Base-by-base conservation (phyloP, 768 basidiomycete species). In the Boletus rufocinnamomeus region DNA sequence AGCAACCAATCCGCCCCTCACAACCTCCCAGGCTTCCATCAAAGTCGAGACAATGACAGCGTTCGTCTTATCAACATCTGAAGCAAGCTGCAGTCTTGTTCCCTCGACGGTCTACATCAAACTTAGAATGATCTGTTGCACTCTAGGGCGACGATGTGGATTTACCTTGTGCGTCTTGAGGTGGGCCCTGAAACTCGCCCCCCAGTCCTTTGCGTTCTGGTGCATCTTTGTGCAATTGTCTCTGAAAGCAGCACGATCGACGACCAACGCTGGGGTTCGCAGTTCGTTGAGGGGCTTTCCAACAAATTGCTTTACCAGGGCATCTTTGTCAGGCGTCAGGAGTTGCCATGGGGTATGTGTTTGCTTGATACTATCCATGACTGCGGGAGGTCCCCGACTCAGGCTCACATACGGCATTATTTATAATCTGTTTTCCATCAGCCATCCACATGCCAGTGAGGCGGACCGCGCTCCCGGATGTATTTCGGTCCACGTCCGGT, bases 41-140 rank as follows among this genome's bases (percentile, higher is more conserved):
- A 93, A 63, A 3, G 91, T 93, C n/a, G 90, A 94, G 9, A 89
- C 88, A 30, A 90, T 80, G 35, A 93, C 82, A 6, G 87, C 84
- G 50, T 80, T 74, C 13, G 83, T 86, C 52, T 72, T 79, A 47
- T 81, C 80, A 43, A 75, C 78, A 43, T 70, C 69, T 7, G 89
- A 85, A 47, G 77, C 66, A 3, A 93, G 78, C 66, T 93, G 91
- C 25, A 93, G 71, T 60, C 77, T 77, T 11, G 86, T 82, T 25
- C 92, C 93, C 70, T 94, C 91, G 10, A 77, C 74, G 1, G 91
- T 93, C 89, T 90, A 46, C 23, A 62, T 56, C 47, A 45, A 59
- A 32, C 32, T 64, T 48, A 52, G 63, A 46, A 35, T 14, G 17
- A 51, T 60, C 25, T 27, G 35, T 9, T 50, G 46, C 35, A 50